phyloP scores from a whole-genome alignment of 2,329 filamentous ascomycete species.

The Stylonectria norvegica region DNA sequence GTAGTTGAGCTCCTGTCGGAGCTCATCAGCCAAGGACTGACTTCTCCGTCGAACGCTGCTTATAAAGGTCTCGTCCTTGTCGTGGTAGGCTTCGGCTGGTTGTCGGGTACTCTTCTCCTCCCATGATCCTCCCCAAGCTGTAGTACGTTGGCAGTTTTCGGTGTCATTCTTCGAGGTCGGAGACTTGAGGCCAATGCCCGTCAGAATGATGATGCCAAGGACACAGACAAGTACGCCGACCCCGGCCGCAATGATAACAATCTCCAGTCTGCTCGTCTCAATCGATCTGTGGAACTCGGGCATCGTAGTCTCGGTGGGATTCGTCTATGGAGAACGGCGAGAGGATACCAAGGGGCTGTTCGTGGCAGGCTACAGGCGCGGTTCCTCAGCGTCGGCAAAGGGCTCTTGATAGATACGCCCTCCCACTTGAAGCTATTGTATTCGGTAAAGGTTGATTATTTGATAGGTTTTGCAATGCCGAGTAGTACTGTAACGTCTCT shows the following conservation, averaged over 20 bases:
- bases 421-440: no score
- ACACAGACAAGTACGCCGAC: conserved; percentile 33
- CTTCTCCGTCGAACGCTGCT: conserved; percentile 26
- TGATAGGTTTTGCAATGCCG: conserved; percentile 1
- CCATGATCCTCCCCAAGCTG: conserved; percentile 16
- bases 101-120: conserved; percentile 8
- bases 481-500: conserved; percentile 11
- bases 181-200: conserved; percentile 24
- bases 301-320: conserved; percentile 15
- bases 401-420: no score
- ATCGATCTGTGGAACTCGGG: conserved; percentile 19
- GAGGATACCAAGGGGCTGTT: no score
- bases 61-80: conserved; percentile 21
- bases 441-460: neutral
- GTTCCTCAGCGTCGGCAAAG: no score
- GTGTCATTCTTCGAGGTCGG: conserved; percentile 9
- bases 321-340: neutral
- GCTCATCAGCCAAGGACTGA: conserved; percentile 22
- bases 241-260: conserved; percentile 32
- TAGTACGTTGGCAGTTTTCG: conserved; percentile 16
- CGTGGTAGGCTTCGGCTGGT: conserved; percentile 11
- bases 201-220: conserved; percentile 31
- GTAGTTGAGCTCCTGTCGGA: conserved; percentile 21
- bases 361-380: no score
- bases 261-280: conserved; percentile 32